phyloP scores from a whole-genome alignment of 2,329 filamentous ascomycete genomes.

The Alternaria sp. region DNA sequence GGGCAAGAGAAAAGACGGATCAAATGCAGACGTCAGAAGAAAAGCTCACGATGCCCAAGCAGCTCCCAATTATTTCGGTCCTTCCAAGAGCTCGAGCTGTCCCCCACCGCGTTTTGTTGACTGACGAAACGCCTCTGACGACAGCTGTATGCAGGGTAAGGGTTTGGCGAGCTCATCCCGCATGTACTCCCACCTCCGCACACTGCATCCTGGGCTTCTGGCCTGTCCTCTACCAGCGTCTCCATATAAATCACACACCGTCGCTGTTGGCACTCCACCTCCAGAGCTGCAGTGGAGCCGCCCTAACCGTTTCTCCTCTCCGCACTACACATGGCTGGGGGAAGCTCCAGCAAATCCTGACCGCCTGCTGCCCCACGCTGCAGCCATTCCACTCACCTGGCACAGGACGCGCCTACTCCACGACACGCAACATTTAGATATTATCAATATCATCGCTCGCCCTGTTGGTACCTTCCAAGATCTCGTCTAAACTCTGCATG shows the following conservation, averaged over 20 bases:
- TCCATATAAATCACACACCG: slow-evolving; percentile 34
- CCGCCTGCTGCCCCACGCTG: slow-evolving; percentile 15
- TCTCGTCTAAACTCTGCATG: background rate
- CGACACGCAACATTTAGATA: background rate
- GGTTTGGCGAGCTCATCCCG: slow-evolving; percentile 28
- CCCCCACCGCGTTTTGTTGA: slow-evolving; percentile 28
- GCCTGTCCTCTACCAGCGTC: slow-evolving; percentile 17
- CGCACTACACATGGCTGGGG: slow-evolving; percentile 6
- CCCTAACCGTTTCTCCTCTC: slow-evolving; percentile 9
- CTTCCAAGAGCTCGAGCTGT: slow-evolving; percentile 25
- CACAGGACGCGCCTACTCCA: background rate
- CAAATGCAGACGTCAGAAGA: slow-evolving; percentile 13
- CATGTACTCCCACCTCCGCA: slow-evolving; percentile 16
- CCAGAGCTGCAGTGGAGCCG: slow-evolving; percentile 26
- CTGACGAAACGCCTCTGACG: slow-evolving; percentile 32
- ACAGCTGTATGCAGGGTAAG: slow-evolving; percentile 30
- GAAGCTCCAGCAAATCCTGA: slow-evolving; percentile 19
- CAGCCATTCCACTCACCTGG: background rate
- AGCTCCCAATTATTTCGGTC: slow-evolving; percentile 14
- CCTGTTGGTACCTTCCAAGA: slow-evolving; percentile 3
- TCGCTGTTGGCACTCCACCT: slow-evolving; percentile 26
- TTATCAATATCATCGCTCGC: background rate
- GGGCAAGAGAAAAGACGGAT: background rate
- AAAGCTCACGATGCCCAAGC: slow-evolving; percentile 19
- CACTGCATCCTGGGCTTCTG: slow-evolving; percentile 13